Conservation (phyloP, 176 grass and related monocot species). For the Dactylis glomerata region DNA sequence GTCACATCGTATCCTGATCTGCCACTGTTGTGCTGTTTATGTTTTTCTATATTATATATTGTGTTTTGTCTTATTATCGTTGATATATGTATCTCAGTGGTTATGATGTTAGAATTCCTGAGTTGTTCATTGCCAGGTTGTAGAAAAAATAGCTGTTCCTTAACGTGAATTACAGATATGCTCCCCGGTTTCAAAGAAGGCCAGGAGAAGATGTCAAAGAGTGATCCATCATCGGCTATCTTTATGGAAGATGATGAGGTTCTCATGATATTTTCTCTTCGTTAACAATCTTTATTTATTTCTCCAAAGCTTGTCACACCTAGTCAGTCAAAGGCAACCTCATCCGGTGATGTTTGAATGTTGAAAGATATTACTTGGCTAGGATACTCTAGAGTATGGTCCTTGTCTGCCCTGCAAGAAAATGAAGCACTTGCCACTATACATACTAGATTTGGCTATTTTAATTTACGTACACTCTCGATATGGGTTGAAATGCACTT, state of each 20-base stretch:
- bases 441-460: background rate
- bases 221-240: constrained; percentile 76
- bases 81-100: background rate
- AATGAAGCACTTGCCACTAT: no score
- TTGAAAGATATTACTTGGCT: background rate
- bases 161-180: constrained; percentile 63
- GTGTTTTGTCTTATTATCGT: background rate
- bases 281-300: background rate
- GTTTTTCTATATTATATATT: background rate
- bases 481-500: background rate
- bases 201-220: constrained; percentile 98
- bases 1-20: constrained; percentile 78
- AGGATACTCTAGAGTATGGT: background rate
- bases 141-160: background rate
- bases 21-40: background rate
- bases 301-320: background rate
- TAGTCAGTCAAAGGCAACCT: background rate
- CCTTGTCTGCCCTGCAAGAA: background rate
- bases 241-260: constrained; percentile 99
- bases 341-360: background rate
- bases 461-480: background rate
- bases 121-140: background rate
- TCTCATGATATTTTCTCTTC: background rate
- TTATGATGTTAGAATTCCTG: background rate
- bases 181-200: constrained; percentile 90